These are phyloP conservation scores for Penicillium sp. DNA, from an alignment of 2,329 filamentous ascomycete genomes.

Conservation along the genomic window DNA sequence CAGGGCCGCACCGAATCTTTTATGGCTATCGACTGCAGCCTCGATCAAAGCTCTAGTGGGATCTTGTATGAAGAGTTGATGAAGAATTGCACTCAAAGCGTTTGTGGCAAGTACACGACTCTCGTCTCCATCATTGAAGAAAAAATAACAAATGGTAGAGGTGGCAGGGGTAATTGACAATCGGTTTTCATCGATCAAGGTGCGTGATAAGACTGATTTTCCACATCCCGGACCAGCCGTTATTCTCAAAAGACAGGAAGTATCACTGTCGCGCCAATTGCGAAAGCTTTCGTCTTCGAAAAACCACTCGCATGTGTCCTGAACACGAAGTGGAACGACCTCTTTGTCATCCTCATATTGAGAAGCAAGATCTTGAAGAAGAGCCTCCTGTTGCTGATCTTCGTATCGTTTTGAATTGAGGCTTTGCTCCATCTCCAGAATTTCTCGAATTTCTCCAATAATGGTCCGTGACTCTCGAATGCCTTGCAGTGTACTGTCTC, in stretches of 20 bases:
- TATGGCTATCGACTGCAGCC: background rate
- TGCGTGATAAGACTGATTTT: conserved; percentile 33
- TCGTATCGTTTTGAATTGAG: background rate
- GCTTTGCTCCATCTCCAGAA: background rate
- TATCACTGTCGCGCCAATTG: conserved; percentile 23
- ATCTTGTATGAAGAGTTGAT: background rate
- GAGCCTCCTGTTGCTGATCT: background rate
- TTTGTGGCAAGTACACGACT: conserved; percentile 13
- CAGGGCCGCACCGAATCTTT: background rate
- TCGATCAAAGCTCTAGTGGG: background rate
- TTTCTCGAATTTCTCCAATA: background rate
- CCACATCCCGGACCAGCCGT: conserved; percentile 36
- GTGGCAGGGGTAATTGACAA: conserved; percentile 20
- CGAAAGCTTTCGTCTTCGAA: conserved; percentile 26
- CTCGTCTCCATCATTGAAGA: conserved; percentile 35
- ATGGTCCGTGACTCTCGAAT: background rate
- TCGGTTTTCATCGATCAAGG: conserved; percentile 29
- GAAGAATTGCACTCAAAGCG: background rate
- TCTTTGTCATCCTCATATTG: conserved; percentile 31
- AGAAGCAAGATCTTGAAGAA: conserved; percentile 22
- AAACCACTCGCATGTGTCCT: conserved; percentile 39
- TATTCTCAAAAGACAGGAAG: conserved; percentile 32
- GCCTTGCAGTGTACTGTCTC: background rate
- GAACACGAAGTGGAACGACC: conserved; percentile 27
- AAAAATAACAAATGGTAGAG: conserved; percentile 35